Evolutionary conservation across 1,139 yeast species (phyloP).

Genomic region (Taphrina wiesneri): DNA sequence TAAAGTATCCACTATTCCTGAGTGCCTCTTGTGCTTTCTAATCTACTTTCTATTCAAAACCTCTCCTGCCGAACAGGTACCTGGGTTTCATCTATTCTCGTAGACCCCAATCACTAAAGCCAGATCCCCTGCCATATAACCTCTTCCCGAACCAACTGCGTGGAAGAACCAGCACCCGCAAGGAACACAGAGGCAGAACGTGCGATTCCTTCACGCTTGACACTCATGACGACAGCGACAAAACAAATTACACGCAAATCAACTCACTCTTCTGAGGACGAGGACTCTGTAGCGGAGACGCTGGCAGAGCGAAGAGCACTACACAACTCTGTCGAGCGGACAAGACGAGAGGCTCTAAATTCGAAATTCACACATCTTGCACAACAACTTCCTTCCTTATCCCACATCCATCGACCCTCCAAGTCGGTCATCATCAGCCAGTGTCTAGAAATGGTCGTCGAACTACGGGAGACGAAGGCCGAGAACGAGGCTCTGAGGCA

Average conservation of each 20-base stretch:
- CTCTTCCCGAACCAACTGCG: too few species aligned
- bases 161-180: neutral
- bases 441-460: slow-evolving; percentile 27
- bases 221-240: slow-evolving; percentile 1
- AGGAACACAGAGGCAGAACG: neutral
- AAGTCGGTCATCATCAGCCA: slow-evolving; percentile 29
- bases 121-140: neutral
- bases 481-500: slow-evolving; percentile 28
- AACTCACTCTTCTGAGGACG: slow-evolving; percentile 7
- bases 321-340: slow-evolving; percentile 32
- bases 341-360: slow-evolving; percentile 26
- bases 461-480: slow-evolving; percentile 17
- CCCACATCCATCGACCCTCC: slow-evolving; percentile 30
- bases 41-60: slow-evolving; percentile 1
- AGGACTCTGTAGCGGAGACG: slow-evolving; percentile 8
- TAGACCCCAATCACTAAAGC: neutral
- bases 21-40: neutral
- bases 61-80: neutral
- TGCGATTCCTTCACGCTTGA: neutral
- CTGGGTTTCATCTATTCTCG: neutral
- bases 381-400: slow-evolving; percentile 23
- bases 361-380: slow-evolving; percentile 23
- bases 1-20: neutral
- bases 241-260: neutral
- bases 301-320: slow-evolving; percentile 32